A percentile compares a stretch with the other conserved stretches of the same genome.
These are phyloP conservation scores for Cladosporium sp. DNA, from an alignment of 2,329 filamentous ascomycete species.

Conservation along the genomic window DNA sequence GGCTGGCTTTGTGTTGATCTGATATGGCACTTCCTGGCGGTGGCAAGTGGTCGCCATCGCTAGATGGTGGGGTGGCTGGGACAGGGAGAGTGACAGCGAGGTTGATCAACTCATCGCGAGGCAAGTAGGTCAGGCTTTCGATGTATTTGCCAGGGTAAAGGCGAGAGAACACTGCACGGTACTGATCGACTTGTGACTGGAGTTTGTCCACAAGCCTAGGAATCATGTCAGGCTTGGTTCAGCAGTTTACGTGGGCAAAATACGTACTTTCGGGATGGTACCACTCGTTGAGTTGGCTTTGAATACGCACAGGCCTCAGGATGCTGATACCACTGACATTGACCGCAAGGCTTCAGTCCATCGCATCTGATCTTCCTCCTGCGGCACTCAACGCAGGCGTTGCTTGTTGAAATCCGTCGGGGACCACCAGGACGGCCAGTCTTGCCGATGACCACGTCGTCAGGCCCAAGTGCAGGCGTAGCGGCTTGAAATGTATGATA, in stretches of 20 bases:
- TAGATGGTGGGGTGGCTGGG: constrained; percentile 32
- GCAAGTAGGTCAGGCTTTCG: constrained; percentile 35
- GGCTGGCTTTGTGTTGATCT: constrained; percentile 39
- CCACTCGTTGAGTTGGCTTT: constrained; percentile 70
- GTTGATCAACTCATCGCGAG: constrained; percentile 42
- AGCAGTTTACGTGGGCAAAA: neutral
- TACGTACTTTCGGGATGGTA: constrained; percentile 70
- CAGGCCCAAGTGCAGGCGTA: constrained; percentile 28
- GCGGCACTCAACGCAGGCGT: constrained; percentile 72
- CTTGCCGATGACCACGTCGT: constrained; percentile 34
- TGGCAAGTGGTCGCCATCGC: constrained; percentile 28
- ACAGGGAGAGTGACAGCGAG: constrained; percentile 40
- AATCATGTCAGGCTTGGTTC: neutral
- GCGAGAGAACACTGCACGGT: constrained; percentile 38
- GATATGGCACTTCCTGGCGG: neutral
- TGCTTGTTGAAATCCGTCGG: constrained; percentile 44
- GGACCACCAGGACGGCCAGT: constrained; percentile 34
- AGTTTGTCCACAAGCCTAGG: constrained; percentile 54
- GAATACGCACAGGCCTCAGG: constrained; percentile 76
- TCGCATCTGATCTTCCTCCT: constrained; percentile 80
- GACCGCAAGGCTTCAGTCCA: constrained; percentile 74
- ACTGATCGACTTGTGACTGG: constrained; percentile 45
- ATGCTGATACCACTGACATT: constrained; percentile 76
- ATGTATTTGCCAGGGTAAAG: constrained; percentile 41
- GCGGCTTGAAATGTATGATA: constrained; percentile 42